Evolutionary conservation across 2,329 filamentous ascomycete genomes (phyloP).

Genomic region (Pseudogymnoascus sp.): DNA sequence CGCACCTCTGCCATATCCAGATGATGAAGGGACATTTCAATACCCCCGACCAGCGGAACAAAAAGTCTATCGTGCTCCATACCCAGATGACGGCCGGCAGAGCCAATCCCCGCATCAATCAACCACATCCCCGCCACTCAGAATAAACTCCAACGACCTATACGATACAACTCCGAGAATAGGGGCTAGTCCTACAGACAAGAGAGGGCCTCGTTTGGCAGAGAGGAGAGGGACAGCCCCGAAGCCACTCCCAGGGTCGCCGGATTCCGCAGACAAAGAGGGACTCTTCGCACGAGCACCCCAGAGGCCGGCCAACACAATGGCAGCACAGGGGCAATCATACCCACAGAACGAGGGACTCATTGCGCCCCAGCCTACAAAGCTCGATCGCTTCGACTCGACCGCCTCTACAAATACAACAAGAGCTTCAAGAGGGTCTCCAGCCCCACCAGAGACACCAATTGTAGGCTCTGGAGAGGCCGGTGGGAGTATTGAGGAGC

Average conservation of each 20-base stretch:
- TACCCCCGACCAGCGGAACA: conserved; percentile 28
- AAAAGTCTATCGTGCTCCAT: conserved; percentile 28
- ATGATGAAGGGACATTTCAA: conserved; percentile 48
- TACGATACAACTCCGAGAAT: conserved; percentile 28
- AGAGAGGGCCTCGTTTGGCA: conserved; percentile 57
- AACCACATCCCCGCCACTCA: conserved; percentile 1
- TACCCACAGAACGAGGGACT: conserved; percentile 35
- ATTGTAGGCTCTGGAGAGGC: conserved; percentile 62
- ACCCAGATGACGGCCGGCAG: conserved; percentile 25
- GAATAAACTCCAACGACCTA: conserved; percentile 18
- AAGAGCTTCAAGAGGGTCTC: conserved; percentile 81
- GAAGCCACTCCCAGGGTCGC: conserved; percentile 74
- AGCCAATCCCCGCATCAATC: conserved; percentile 14
- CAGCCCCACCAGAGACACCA: conserved; percentile 89
- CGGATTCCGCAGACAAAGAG: conserved; percentile 65
- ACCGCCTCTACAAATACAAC: conserved; percentile 92
- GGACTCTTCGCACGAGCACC: conserved; percentile 62
- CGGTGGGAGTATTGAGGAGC: conserved; percentile 76
- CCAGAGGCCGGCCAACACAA: conserved; percentile 33
- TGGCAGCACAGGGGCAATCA: conserved; percentile 31
- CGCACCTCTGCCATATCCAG: conserved; percentile 61
- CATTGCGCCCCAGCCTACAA: conserved; percentile 27
- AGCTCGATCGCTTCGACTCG: conserved; percentile 58
- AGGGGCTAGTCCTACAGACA: conserved; percentile 37
- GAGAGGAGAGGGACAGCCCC: conserved; percentile 76